Conservation (phyloP, 129 eudicot species). For the Artemisia annua region DNA sequence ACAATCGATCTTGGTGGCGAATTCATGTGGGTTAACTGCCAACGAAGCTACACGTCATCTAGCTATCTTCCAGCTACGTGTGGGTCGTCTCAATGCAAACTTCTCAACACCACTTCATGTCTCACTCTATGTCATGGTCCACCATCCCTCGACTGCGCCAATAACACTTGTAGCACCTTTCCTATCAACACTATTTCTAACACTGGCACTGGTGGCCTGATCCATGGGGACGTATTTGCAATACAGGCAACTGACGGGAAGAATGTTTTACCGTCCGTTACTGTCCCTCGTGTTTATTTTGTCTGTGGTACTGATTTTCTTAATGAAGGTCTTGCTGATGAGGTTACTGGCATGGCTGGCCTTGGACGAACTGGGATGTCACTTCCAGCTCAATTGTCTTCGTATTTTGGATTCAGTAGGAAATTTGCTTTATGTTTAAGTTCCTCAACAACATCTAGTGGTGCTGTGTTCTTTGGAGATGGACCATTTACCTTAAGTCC, state of each 20-base stretch:
- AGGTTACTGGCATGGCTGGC: slow-evolving; percentile 43
- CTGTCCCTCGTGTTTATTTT: slow-evolving; percentile 12
- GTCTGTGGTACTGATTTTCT: slow-evolving; percentile 20
- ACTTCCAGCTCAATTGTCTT: slow-evolving; percentile 38
- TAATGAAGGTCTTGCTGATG: slow-evolving; percentile 31
- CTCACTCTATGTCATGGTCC: slow-evolving; percentile 22
- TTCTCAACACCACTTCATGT: slow-evolving; percentile 24
- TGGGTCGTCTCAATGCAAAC: slow-evolving; percentile 29
- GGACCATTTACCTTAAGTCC: slow-evolving; percentile 34
- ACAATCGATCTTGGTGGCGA: slow-evolving; percentile 24
- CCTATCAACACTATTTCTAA: slow-evolving; percentile 24
- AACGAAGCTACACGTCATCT: slow-evolving; percentile 31
- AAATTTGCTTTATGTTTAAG: slow-evolving; percentile 44
- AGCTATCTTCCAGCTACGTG: slow-evolving; percentile 12
- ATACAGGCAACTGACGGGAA: slow-evolving; percentile 29
- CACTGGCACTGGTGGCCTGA: slow-evolving; percentile 15
- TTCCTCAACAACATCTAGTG: slow-evolving; percentile 19
- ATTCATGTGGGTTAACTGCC: slow-evolving; percentile 52
- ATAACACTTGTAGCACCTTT: slow-evolving; percentile 31
- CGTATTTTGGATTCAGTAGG: slow-evolving; percentile 17
- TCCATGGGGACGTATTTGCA: slow-evolving; percentile 24
- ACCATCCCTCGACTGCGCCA: slow-evolving; percentile 26
- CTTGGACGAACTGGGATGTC: slow-evolving; percentile 36
- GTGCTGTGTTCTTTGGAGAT: slow-evolving; percentile 33
- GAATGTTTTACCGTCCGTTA: slow-evolving; percentile 3